phyloP scores from a whole-genome alignment of 129 eudicot species.

The Ambrosia trifida region DNA sequence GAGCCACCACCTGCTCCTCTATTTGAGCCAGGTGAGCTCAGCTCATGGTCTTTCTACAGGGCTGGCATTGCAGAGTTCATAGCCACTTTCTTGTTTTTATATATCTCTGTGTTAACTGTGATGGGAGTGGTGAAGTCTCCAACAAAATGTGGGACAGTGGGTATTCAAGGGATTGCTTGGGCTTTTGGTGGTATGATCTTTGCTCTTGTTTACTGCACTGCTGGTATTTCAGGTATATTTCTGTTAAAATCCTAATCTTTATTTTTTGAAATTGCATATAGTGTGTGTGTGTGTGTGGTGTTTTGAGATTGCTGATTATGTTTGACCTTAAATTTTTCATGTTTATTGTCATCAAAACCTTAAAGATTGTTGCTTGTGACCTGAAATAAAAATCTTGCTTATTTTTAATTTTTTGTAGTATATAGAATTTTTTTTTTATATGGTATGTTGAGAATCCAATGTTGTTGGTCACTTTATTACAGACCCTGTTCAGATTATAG shows the following conservation, averaged over 20 bases:
- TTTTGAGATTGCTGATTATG: not conserved
- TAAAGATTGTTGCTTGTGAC: too few relatives aligned
- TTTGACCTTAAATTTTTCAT: too few relatives aligned
- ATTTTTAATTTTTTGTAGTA: too few relatives aligned
- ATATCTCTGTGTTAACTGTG: slow-evolving; percentile 71
- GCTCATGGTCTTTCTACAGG: slow-evolving; percentile 90
- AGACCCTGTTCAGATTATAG: not conserved
- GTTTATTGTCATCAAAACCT: too few relatives aligned
- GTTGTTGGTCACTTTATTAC: not conserved
- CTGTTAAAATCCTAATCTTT: slow-evolving; percentile 5
- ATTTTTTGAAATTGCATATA: not conserved
- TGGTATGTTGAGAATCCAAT: too few relatives aligned
- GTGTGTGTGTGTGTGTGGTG: slow-evolving; percentile 7
- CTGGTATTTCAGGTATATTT: slow-evolving; percentile 74
- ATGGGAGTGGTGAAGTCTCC: slow-evolving; percentile 65
- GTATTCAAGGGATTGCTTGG: slow-evolving; percentile 97
- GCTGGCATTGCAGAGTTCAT: slow-evolving; percentile 94
- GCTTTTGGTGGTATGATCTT: slow-evolving; percentile 99
- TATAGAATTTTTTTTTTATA: too few relatives aligned
- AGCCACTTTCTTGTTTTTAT: slow-evolving; percentile 84
- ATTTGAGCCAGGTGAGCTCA: slow-evolving; percentile 82
- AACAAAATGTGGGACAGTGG: slow-evolving; percentile 77
- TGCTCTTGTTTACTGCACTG: slow-evolving; percentile 93
- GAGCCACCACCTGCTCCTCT: slow-evolving; percentile 92
- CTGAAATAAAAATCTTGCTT: too few relatives aligned